These are phyloP conservation scores for Pyrenophora seminiperda DNA, from an alignment of 2,329 filamentous ascomycete genomes.

Conservation along the genomic window DNA sequence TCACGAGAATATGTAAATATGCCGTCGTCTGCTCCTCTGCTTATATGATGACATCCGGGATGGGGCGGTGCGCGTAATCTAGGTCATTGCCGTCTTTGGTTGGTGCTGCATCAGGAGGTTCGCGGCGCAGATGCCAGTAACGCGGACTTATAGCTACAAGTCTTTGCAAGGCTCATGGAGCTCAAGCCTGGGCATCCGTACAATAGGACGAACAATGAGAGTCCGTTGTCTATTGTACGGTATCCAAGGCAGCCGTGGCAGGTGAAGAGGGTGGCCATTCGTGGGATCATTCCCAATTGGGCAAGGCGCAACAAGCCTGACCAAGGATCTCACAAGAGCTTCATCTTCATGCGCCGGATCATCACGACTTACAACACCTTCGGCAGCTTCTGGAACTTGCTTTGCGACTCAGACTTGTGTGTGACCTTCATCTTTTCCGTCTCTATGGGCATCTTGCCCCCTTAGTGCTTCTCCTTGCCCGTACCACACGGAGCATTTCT, in stretches of 20 bases:
- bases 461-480: conserved; percentile 11
- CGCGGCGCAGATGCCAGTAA: background rate
- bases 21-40: background rate
- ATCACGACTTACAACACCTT: conserved; percentile 28
- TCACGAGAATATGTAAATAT: background rate
- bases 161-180: background rate
- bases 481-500: conserved; percentile 39
- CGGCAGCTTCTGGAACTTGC: conserved; percentile 18
- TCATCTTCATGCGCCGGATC: conserved; percentile 30
- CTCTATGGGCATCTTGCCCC: background rate
- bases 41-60: background rate
- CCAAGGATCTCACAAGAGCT: conserved; percentile 26
- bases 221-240: background rate
- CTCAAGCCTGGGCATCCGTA: background rate
- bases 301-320: conserved; percentile 18
- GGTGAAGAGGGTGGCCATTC: conserved; percentile 14
- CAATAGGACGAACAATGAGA: background rate
- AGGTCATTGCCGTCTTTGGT: conserved; percentile 22
- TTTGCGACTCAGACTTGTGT: conserved; percentile 8
- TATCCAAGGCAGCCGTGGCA: conserved; percentile 3
- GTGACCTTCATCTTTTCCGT: conserved; percentile 5
- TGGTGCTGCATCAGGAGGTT: conserved; percentile 21
- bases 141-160: background rate
- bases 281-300: conserved; percentile 15
- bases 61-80: conserved; percentile 16